Percentiles rank a stretch among this genome's conserved stretches.
These are phyloP conservation scores for Salix viminalis DNA, from an alignment of 345 rosid species.

Conservation along the genomic window DNA sequence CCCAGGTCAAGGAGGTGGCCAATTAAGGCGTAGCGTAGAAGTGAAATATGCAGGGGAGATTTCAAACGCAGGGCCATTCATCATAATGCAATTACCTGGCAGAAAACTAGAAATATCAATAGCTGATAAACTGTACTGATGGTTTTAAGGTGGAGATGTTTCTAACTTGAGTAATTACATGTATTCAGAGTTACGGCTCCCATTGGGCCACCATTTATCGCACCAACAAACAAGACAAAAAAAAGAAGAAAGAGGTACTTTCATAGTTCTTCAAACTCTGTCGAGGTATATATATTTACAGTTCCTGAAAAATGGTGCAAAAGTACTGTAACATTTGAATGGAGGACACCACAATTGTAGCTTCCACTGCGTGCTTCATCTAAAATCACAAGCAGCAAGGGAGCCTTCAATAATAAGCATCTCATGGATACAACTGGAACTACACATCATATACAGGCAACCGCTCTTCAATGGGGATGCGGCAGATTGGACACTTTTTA, in stretches of 20 bases:
- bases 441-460: constrained; percentile 66
- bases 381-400: constrained; percentile 40
- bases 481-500: constrained; percentile 81
- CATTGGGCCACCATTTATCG: background rate
- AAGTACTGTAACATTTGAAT: background rate
- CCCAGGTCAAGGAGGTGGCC: no score
- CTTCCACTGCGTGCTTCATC: constrained; percentile 39
- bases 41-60: background rate
- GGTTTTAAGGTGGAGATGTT: background rate
- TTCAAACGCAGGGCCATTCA: background rate
- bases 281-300: constrained; percentile 3
- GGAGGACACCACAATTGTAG: background rate
- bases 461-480: constrained; percentile 63
- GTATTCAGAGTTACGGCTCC: background rate
- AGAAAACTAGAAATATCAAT: background rate
- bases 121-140: background rate
- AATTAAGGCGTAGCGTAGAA: background rate
- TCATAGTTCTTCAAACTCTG: background rate
- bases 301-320: background rate
- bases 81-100: background rate
- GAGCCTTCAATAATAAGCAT: background rate
- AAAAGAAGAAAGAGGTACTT: background rate
- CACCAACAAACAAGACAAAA: background rate
- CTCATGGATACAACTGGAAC: constrained; percentile 6
- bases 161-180: background rate